phyloP scores from a whole-genome alignment of 2,329 filamentous ascomycete genomes.

The Neofusicoccum sp. region DNA sequence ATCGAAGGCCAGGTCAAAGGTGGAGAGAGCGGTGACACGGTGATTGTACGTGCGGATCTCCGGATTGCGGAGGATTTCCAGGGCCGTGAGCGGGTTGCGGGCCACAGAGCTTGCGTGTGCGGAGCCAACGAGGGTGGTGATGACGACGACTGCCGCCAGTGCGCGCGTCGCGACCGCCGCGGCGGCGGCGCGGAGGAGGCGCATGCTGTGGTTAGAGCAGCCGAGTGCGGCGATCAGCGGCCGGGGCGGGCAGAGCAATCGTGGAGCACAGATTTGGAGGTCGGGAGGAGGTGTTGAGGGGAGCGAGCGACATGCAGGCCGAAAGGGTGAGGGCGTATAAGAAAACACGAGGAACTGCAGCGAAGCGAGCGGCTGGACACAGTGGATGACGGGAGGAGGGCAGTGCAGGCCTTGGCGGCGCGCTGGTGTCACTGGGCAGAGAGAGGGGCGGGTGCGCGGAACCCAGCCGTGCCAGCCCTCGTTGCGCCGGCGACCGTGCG shows the following conservation, averaged over 20 bases:
- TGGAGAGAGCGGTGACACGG: slow-evolving; percentile 73
- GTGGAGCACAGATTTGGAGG: not conserved
- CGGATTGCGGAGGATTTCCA: slow-evolving; percentile 71
- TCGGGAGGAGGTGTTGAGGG: not conserved
- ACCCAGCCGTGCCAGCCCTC: no score
- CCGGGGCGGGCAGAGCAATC: not conserved
- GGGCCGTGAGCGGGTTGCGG: slow-evolving; percentile 72
- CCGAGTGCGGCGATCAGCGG: slow-evolving; percentile 4
- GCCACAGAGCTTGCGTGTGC: slow-evolving; percentile 31
- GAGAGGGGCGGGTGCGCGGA: no score
- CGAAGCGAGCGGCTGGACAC: slow-evolving; percentile 7
- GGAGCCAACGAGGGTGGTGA: slow-evolving; percentile 20
- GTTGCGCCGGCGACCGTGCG: slow-evolving; percentile 3
- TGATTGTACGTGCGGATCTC: slow-evolving; percentile 76
- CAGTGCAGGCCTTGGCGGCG: slow-evolving; percentile 6
- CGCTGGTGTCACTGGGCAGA: no score
- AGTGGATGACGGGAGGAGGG: slow-evolving; percentile 11
- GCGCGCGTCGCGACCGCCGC: slow-evolving; percentile 19
- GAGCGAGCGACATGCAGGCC: slow-evolving; percentile 10
- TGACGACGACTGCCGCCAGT: slow-evolving; percentile 25
- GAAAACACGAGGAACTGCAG: slow-evolving; percentile 3
- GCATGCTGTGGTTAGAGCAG: slow-evolving; percentile 24
- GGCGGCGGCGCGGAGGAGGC: slow-evolving; percentile 27
- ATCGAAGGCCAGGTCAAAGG: slow-evolving; percentile 82
- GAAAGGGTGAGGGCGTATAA: slow-evolving; percentile 1